These are phyloP conservation scores for Auricularia sp. DNA, from an alignment of 768 basidiomycete genomes.

Conservation along the genomic window DNA sequence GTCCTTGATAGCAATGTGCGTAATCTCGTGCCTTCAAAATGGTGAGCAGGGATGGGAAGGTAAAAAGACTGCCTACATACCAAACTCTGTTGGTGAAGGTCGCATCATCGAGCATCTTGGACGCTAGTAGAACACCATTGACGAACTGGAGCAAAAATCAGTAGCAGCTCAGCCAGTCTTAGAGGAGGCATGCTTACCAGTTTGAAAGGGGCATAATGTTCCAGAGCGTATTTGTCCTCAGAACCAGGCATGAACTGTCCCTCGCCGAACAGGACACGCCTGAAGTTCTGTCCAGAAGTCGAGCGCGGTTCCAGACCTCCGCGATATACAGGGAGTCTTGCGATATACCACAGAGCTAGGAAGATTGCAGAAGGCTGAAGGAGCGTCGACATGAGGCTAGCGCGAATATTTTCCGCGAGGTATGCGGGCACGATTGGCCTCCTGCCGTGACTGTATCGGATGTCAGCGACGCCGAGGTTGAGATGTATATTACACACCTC, in stretches of 20 bases:
- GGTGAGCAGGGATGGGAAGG: too few species aligned
- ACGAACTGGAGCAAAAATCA: not conserved
- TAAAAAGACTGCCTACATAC: too few species aligned
- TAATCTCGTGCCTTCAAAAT: not conserved
- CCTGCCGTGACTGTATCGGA: conserved; percentile 20
- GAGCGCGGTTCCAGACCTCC: conserved; percentile 13
- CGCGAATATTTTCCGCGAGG: conserved; percentile 55
- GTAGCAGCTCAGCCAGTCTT: not conserved
- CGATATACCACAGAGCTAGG: conserved; percentile 74
- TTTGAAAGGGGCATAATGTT: not conserved
- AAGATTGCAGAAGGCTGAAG: conserved; percentile 74
- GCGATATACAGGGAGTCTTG: conserved; percentile 64
- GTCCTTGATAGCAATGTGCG: not conserved
- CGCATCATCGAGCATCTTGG: not conserved
- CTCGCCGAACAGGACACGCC: not conserved
- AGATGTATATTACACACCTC: conserved; percentile 32
- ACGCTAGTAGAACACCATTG: not conserved
- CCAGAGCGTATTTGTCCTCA: not conserved
- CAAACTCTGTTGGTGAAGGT: not conserved
- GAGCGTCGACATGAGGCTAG: conserved; percentile 65
- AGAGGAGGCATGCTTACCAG: not conserved
- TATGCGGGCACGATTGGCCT: conserved; percentile 39
- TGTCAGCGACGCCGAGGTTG: conserved; percentile 3
- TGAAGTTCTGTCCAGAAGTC: not conserved
- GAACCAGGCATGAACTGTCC: not conserved